Evolutionary conservation across 306 rosid species (phyloP).

Genomic region (Ormosia semicastrata): DNA sequence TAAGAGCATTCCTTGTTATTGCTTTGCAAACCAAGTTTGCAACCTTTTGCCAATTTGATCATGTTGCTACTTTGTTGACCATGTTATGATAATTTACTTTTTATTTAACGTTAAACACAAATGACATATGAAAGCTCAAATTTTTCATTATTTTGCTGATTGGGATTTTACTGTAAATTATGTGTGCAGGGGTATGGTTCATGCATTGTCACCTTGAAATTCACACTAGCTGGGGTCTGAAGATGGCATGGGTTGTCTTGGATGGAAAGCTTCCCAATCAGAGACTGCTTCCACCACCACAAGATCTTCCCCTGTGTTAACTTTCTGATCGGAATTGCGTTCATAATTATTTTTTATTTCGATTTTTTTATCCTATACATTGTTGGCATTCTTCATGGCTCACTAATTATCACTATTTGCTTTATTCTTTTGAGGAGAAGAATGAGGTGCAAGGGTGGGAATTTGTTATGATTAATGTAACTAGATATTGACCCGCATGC

Average conservation of each 20-base stretch:
- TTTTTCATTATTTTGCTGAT: neutral
- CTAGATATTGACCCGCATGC: too few relatives aligned
- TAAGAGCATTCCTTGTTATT: too few relatives aligned
- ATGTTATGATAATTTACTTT: neutral
- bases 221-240: slow-evolving; percentile 57
- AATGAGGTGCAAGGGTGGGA: too few relatives aligned
- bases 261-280: slow-evolving; percentile 52
- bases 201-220: slow-evolving; percentile 57
- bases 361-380: neutral
- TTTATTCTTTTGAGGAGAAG: too few relatives aligned
- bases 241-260: slow-evolving; percentile 54
- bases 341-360: neutral
- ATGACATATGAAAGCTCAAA: neutral
- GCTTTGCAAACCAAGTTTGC: too few relatives aligned
- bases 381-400: neutral
- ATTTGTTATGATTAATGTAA: too few relatives aligned
- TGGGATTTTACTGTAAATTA: neutral
- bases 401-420: too few relatives aligned
- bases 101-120: neutral
- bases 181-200: slow-evolving; percentile 48
- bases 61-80: neutral
- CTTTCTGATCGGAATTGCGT: neutral
- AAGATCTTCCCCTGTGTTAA: slow-evolving; percentile 48
- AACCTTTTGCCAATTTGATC: neutral
- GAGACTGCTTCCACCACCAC: slow-evolving; percentile 47